Conservation (phyloP, 2,329 filamentous ascomycete species). For the Podosphaera aphanis region DNA sequence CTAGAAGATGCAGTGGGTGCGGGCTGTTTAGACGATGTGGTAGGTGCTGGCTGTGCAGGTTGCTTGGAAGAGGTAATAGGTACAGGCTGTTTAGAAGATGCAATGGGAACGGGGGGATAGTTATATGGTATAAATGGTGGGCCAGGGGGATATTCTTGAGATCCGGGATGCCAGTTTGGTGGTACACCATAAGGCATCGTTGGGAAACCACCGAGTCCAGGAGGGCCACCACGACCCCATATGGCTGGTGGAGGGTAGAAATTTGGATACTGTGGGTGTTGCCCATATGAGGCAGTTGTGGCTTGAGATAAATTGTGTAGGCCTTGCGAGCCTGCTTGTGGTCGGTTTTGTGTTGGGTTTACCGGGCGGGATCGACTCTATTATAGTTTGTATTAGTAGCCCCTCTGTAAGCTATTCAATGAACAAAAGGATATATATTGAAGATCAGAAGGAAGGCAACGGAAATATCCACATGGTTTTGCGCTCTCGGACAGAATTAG, state of each 20-base stretch:
- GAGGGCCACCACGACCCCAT: conserved; percentile 31
- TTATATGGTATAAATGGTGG: conserved; percentile 22
- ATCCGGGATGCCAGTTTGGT: conserved; percentile 54
- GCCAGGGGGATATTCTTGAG: conserved; percentile 49
- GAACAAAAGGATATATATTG: conserved; percentile 2
- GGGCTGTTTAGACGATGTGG: conserved; percentile 24
- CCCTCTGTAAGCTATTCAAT: not conserved
- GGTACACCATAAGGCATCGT: conserved; percentile 59
- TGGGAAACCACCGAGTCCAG: conserved; percentile 41
- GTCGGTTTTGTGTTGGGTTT: conserved; percentile 5
- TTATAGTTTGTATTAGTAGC: not conserved
- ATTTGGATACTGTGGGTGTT: conserved; percentile 20
- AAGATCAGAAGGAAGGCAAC: conserved; percentile 99
- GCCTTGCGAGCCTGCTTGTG: conserved; percentile 3
- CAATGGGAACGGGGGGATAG: conserved; percentile 37
- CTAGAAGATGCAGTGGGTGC: conserved; percentile 22
- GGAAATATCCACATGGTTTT: conserved; percentile 83
- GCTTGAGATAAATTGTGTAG: conserved; percentile 8
- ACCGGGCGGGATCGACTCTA: conserved; percentile 21
- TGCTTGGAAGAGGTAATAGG: too few relatives aligned
- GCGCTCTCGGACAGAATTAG: conserved; percentile 73
- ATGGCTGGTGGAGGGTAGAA: conserved; percentile 19
- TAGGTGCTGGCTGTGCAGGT: conserved; percentile 38
- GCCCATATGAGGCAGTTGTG: conserved; percentile 17
- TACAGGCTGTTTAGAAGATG: too few relatives aligned